Base-by-base conservation (phyloP, 2,329 filamentous ascomycete species). In the Colletotrichum sp. region DNA sequence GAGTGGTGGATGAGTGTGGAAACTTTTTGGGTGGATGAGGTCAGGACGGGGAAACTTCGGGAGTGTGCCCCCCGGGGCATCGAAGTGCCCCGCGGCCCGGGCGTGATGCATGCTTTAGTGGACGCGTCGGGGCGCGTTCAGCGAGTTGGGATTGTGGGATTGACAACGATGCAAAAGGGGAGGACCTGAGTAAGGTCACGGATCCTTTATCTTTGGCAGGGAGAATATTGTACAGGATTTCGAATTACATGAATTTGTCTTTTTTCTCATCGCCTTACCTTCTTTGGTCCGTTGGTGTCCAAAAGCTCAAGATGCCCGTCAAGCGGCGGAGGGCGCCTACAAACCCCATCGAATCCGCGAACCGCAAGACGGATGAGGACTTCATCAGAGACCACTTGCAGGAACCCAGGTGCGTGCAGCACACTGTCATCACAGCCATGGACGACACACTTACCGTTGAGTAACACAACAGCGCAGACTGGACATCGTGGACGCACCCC, bases 401-500 rank as follows among this genome's bases (percentile, higher is more conserved):
- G 43, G 10, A 84, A 48, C 85, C 87, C 21, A 84, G 83, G 90
- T 91, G 16, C 59, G 74, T 73, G 7, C n/a, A 4, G 28, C 28
- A 32, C 30, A 28, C 26, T 28, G 6, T 28, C 43, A 68, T 32
- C 16, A 59, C 28, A 68, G 16, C 14, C 7, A n/a, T 30, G 21
- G 28, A 32, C 10, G 30, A 48, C 3, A 26, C 61, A 26, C 61
- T 74, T 24, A 71, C 36, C 28, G 3, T 21, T 12, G 2, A 14
- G 13, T 12, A 24, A 10, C 13, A 28, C 21, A 7, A 30, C 28
- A 81, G 78, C 43, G 76, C 80, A 14, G 79, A 77, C 60, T 86
- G 85, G 85, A 76, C 80, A 9, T 72, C 75, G 32, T 93, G 91
- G 91, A 86, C 81, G 28, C 89, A 92, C 79, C 90, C 91, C 8